Base-by-base conservation (phyloP, 164 flowering plant species). In the Cinnamomum micranthum region DNA sequence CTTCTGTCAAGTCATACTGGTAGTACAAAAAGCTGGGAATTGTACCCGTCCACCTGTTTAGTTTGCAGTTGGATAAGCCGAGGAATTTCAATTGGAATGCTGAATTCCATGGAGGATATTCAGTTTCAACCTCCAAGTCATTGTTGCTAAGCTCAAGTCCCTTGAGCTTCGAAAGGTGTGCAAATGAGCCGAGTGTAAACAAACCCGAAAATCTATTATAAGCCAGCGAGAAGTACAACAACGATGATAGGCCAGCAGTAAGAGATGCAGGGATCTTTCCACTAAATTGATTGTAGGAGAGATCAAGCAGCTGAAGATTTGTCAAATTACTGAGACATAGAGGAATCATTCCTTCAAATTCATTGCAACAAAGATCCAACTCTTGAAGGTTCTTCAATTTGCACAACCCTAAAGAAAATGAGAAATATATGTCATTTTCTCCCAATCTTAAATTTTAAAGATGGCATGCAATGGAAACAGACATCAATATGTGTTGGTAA, bases 81-180 rank as follows among this genome's bases (percentile, higher is more conserved):
- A 75, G 73, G n/a, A 35, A 3, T 51, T 69, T 59, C 68, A 75
- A 75, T 23, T 75, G 73, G 52, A 69, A 69, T 28, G 47, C 33
- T 51, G 71, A 50, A 15, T 6, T 15, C 67, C 71, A 74, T 17
- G 41, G 17, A 65, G 65, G 71, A 50, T 14, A 24, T 60, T 65
- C 63, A 50, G 71, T 74, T 15, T 51, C 64, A 5, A 74, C 35
- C 5, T 50, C 65, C 9, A 74, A 24, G n/a, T 65, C 25, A 51
- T 51, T 22, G 50, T 28, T 23, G 17, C 15, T n/a, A 2, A 31
- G 67, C 2, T 28, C 60, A 17, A 68, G 7, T 27, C 4, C 27
- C 25, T 64, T 25, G 3, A 64, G 67, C 4, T 64, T 64, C 0
- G 72, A 74, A 23, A 74, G 50, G 11, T 74, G n/a, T 0, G 27